These are phyloP conservation scores for Helicostylum pulchrum DNA, from an alignment of 192 early-diverging fungal genomes.

Conservation along the genomic window DNA sequence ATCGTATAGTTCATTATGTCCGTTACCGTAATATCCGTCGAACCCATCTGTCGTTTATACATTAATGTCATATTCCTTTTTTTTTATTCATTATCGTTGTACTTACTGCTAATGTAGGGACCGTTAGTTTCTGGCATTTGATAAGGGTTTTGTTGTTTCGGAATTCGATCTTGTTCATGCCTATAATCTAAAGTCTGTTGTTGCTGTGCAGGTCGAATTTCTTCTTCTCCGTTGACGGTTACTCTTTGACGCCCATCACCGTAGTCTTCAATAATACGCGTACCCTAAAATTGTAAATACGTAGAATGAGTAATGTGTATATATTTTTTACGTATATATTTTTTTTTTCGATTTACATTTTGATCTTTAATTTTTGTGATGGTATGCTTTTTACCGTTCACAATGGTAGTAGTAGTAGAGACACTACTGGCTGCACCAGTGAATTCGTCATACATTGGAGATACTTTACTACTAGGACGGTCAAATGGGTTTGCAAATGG, in stretches of 20 bases:
- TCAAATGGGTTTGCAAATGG: background rate
- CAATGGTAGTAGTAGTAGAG: background rate
- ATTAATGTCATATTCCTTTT: no score
- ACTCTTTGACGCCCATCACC: slow-evolving; percentile 17
- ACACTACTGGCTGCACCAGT: slow-evolving; percentile 1
- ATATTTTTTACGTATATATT: background rate
- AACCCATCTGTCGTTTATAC: background rate
- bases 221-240: slow-evolving; percentile 11
- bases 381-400: slow-evolving; percentile 3
- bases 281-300: background rate
- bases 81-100: background rate
- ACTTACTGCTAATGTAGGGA: background rate
- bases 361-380: slow-evolving; percentile 10
- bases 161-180: background rate
- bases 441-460: background rate
- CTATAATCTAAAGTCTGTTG: background rate
- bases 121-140: background rate
- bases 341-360: background rate
- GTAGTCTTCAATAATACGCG: slow-evolving; percentile 14
- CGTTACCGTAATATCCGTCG: background rate
- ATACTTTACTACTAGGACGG: background rate
- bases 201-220: background rate
- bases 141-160: background rate
- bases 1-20: background rate
- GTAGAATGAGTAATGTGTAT: background rate